Percentiles rank a stretch among this genome's conserved stretches.
phyloP scores from a whole-genome alignment of 805 yeast genomes.

The Saccharomycopsis sp. region DNA sequence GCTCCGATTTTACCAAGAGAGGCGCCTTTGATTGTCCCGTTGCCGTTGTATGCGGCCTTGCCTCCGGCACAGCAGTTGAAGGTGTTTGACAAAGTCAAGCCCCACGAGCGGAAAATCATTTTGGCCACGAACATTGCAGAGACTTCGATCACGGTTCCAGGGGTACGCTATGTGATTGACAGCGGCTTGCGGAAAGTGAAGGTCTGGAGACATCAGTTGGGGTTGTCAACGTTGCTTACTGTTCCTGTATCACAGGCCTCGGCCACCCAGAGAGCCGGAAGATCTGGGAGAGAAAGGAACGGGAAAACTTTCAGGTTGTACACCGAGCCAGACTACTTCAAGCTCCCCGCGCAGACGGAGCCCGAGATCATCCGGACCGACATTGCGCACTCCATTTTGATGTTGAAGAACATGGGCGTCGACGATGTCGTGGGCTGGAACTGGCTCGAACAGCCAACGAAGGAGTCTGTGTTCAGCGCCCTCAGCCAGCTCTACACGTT shows the following conservation, averaged over 20 bases:
- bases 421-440: conserved; percentile 79
- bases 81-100: conserved; percentile 60
- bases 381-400: conserved; percentile 72
- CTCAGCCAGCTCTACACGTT: conserved; percentile 68
- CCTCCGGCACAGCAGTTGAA: conserved; percentile 75
- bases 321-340: conserved; percentile 58
- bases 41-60: conserved; percentile 90
- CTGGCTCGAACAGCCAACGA: conserved; percentile 90
- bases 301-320: conserved; percentile 87
- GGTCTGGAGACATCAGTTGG: conserved; percentile 89
- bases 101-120: conserved; percentile 74
- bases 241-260: conserved; percentile 91
- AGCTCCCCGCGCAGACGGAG: conserved; percentile 71
- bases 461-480: conserved; percentile 66
- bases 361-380: conserved; percentile 88
- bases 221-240: conserved; percentile 84
- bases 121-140: conserved; percentile 96
- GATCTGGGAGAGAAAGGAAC: conserved; percentile 97
- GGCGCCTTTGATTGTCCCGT: conserved; percentile 66
- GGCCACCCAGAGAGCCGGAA: conserved; percentile 91
- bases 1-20: conserved; percentile 61
- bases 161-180: conserved; percentile 87
- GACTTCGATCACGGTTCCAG: conserved; percentile 93
- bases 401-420: conserved; percentile 75
- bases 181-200: conserved; percentile 88